phyloP scores from a whole-genome alignment of 2,329 filamentous ascomycete genomes.

The Xylariaceae sp. region DNA sequence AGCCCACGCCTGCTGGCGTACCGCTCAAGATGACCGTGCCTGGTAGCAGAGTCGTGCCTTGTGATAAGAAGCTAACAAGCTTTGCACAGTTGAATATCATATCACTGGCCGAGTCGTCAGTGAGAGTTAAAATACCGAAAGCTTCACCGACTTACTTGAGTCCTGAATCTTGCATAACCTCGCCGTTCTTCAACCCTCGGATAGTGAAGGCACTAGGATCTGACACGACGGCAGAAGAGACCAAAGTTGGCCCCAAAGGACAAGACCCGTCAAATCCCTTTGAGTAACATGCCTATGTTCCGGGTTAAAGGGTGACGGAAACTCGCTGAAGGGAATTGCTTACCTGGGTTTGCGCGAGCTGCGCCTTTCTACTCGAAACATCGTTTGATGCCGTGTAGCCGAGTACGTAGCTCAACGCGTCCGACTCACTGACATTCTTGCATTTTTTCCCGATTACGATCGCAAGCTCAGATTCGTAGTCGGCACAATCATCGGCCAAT shows the following conservation, averaged over 20 bases:
- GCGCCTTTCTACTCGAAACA: conserved; percentile 54
- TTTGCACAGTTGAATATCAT: conserved; percentile 14
- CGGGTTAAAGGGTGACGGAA: no score
- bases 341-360: conserved; percentile 46
- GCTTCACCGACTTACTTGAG: conserved; percentile 19
- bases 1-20: conserved; percentile 14
- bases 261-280: conserved; percentile 56
- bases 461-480: conserved; percentile 57
- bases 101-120: conserved; percentile 3
- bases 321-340: no score
- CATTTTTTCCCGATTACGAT: conserved; percentile 48
- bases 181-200: conserved; percentile 45
- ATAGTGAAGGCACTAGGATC: conserved; percentile 38
- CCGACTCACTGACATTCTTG: conserved; percentile 50
- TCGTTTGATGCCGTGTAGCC: conserved; percentile 63
- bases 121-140: no score
- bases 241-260: conserved; percentile 49
- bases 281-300: conserved; percentile 48
- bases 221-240: conserved; percentile 36
- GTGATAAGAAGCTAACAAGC: conserved; percentile 12
- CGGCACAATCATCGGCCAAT: conserved; percentile 47
- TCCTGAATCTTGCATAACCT: conserved; percentile 43
- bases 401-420: conserved; percentile 56
- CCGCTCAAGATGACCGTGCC: conserved; percentile 14
- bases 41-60: conserved; percentile 13